Evolutionary conservation across 441 rosid genomes (phyloP), one percentile per base, ranked within the genome.

Genomic region (Populus hybrid): DNA sequence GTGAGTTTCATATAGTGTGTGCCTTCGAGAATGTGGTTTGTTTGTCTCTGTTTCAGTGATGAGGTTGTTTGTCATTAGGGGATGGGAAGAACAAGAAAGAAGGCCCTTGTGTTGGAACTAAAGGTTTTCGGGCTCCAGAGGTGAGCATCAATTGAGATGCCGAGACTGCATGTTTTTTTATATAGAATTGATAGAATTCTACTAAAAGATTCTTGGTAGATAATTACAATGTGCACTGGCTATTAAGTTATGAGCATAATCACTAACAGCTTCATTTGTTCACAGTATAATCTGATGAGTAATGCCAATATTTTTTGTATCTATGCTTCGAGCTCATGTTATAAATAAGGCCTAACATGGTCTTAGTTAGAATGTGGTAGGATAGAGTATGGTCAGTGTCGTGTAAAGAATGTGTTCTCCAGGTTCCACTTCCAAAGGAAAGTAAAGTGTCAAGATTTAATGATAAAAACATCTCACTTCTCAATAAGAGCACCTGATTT

Each of bases 61-160:
- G 61, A 0, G 21, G 61, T 75, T 64, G 40, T 82, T 69, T 36
- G 50, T 73, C 69, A 28, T 50, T 72, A 87, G 90, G 86, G 78
- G 87, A 88, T 78, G 93, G 84, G 71, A 88, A 72, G 83, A 85
- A 82, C 69, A 89, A 89, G 84, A 94, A 86, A 85, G 94, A 94
- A 74, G 99, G 99, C 70, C 95, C 95, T 78, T 97, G 99, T 82
- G 95, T 91, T 78, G 99, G 99, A 84, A 96, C 99, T 72, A 96
- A 96, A 86, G 99, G 99, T 74, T 96, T 90, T 77, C 90, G 97
- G 75, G 95, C 99, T 73, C 99, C 99, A 53, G 99, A 97, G 99
- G 99, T 93, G 83, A 86, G 83, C n/a, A 77, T 31, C n/a, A 31
- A 3, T 14, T 2, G 67, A 45, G 61, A 29, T 69, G 38, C 26